phyloP scores from a whole-genome alignment of 2,329 filamentous ascomycete species.

The Incumbomyces delicatus region DNA sequence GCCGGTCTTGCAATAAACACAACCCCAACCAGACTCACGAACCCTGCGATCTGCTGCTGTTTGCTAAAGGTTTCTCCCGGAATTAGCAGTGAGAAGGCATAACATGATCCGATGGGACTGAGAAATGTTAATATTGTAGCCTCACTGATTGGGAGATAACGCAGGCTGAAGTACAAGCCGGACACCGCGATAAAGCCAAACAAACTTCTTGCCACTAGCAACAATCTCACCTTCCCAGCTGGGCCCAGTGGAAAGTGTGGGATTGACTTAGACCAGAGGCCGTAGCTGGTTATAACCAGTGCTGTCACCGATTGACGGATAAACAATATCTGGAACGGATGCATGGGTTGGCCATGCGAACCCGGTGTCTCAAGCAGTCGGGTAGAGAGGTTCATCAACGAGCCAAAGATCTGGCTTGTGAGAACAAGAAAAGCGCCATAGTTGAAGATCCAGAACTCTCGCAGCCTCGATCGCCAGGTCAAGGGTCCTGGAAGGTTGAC shows the following conservation, averaged over 20 bases:
- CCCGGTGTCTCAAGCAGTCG: conserved; percentile 61
- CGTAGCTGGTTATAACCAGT: conserved; percentile 57
- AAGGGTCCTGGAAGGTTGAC: conserved; percentile 14
- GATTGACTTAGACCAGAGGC: conserved; percentile 55
- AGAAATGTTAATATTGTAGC: conserved; percentile 86
- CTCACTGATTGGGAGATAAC: conserved; percentile 76
- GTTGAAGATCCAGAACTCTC: conserved; percentile 52
- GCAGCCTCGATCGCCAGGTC: conserved; percentile 22
- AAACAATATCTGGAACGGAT: conserved; percentile 78
- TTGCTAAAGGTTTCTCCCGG: conserved; percentile 66
- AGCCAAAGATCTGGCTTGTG: conserved; percentile 68
- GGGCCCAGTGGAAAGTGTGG: conserved; percentile 62
- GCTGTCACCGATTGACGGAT: conserved; percentile 67
- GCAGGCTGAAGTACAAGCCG: conserved; percentile 63
- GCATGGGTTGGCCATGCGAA: conserved; percentile 58
- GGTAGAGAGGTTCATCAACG: conserved; percentile 75
- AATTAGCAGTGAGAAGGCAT: conserved; percentile 65
- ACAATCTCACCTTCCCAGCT: conserved; percentile 47
- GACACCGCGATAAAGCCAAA: conserved; percentile 71
- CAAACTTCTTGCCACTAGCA: conserved; percentile 60
- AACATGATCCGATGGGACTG: conserved; percentile 66
- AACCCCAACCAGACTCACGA: conserved; percentile 69
- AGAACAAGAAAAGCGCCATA: conserved; percentile 66
- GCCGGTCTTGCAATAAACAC: conserved; percentile 70
- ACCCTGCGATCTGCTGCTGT: conserved; percentile 63